A percentile compares a stretch with the other conserved stretches of the same genome.
phyloP scores from a whole-genome alignment of 2,329 filamentous ascomycete genomes.

The Neopestalotiopsis clavispora region DNA sequence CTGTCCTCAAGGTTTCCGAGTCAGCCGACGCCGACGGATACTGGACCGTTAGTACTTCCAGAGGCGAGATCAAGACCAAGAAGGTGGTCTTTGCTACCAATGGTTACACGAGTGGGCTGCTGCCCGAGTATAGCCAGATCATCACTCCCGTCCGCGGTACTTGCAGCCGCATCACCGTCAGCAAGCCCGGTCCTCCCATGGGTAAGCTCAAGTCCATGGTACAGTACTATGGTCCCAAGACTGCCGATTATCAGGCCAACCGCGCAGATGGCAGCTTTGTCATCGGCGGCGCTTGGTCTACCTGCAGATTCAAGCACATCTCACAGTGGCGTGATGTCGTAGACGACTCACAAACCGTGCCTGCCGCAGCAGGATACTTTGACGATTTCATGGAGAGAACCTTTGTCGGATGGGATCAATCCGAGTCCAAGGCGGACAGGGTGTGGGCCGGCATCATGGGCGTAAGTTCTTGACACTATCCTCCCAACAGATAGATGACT shows the following conservation, averaged over 20 bases:
- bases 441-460: constrained; percentile 46
- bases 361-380: constrained; percentile 45
- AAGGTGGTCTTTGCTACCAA: constrained; percentile 19
- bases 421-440: constrained; percentile 38
- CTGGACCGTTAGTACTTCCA: constrained; percentile 5
- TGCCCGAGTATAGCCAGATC: constrained; percentile 15
- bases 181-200: constrained; percentile 13
- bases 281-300: constrained; percentile 45
- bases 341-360: constrained; percentile 47
- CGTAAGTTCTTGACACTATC: background rate
- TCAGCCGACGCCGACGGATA: background rate
- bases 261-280: constrained; percentile 46
- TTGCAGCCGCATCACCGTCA: constrained; percentile 23
- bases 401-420: constrained; percentile 52
- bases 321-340: constrained; percentile 47
- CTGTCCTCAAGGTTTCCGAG: constrained; percentile 6
- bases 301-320: constrained; percentile 36
- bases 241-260: constrained; percentile 43
- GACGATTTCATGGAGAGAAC: constrained; percentile 50
- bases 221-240: constrained; percentile 24
- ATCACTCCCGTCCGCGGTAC: constrained; percentile 20
- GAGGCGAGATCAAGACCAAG: constrained; percentile 14
- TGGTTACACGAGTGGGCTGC: constrained; percentile 17
- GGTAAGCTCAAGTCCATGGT: constrained; percentile 25
- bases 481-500: background rate